Evolutionary conservation across 805 yeast genomes (phyloP), one percentile per base, ranked within the genome.

Genomic region (Candida pseudofarinosa): DNA sequence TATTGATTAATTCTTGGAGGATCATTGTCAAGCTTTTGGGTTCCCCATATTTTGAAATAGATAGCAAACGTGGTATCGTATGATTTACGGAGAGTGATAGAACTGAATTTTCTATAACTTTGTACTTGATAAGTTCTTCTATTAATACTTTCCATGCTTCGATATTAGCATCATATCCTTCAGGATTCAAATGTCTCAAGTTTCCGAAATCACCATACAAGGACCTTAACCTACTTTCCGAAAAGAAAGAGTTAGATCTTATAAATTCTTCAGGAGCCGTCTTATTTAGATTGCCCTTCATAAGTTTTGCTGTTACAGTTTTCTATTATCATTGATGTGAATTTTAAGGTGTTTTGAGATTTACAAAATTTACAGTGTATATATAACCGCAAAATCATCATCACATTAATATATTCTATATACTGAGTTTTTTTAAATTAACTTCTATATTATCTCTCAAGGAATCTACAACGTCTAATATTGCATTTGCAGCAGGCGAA

Each of bases 401-500:
- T 7, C 28, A 7, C 10, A 6, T 6, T 23, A 7, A 23, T 7
- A 23, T 10, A 7, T 23, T 23, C 28, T 32, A 37, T 30, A 42
- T 34, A 31, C 30, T 49, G 12, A 61, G 44, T 28, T 52, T 52
- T 7, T 52, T 49, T 14, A 60, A 30, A 38, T 49, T 47, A 17
- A 60, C 28, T 44, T 66, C 82, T 2, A 79, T 71, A 19, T 76
- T 69, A 46, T 81, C 88, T 51, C 88, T 63, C 46, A 85, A 63
- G 1, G 71, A 69, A 55, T 85, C 90, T 12, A 91, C 95, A 31
- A 93, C 96, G 39, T 83, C 84, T 46, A 88, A 62, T 42, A 93
- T 83, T 0, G 97, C 96, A 2, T 76, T 74, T 2, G 96, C 79
- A 0, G 98, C 96, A 0, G 99, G 98, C 3, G 96, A 87, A 46